Percentiles rank a stretch among this genome's conserved stretches.
phyloP scores from a whole-genome alignment of 768 basidiomycete genomes.

The Trametes sanguinea region DNA sequence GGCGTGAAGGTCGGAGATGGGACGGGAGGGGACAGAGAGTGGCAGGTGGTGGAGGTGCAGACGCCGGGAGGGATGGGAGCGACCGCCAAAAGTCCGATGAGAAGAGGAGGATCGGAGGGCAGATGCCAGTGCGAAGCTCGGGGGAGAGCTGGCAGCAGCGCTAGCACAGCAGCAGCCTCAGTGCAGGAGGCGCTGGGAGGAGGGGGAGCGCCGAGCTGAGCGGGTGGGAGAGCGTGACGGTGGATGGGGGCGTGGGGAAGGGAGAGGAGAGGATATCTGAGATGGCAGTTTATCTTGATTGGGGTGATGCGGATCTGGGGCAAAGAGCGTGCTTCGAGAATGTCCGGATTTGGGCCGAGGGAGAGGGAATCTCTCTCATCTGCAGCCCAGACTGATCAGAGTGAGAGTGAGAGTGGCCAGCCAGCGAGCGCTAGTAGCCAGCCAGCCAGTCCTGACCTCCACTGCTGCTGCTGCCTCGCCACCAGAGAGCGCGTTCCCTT shows the following conservation, averaged over 20 bases:
- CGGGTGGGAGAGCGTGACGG: not conserved
- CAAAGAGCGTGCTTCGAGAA: not conserved
- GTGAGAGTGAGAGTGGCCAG: too few relatives aligned
- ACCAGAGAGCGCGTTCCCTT: not conserved
- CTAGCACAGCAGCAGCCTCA: too few relatives aligned
- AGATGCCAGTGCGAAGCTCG: slow-evolving; percentile 11
- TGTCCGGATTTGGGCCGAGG: not conserved
- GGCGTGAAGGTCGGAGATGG: slow-evolving; percentile 14
- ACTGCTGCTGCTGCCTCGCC: too few relatives aligned
- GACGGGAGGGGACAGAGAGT: not conserved
- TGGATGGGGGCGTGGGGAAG: slow-evolving; percentile 3
- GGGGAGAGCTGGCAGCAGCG: slow-evolving; percentile 1
- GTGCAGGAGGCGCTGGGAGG: not conserved
- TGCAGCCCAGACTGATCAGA: too few relatives aligned
- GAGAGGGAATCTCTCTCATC: not conserved
- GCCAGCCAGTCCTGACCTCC: too few relatives aligned
- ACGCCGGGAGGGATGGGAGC: slow-evolving; percentile 1
- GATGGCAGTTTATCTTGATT: slow-evolving; percentile 21
- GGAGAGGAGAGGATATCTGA: slow-evolving; percentile 1
- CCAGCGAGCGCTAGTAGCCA: too few relatives aligned
- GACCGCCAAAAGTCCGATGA: slow-evolving; percentile 23
- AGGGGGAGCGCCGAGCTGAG: too few relatives aligned
- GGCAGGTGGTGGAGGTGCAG: not conserved
- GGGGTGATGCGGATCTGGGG: slow-evolving; percentile 18
- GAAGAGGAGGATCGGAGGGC: not conserved